phyloP scores from a whole-genome alignment of 331 rosid genomes.

The Saraca asoca region DNA sequence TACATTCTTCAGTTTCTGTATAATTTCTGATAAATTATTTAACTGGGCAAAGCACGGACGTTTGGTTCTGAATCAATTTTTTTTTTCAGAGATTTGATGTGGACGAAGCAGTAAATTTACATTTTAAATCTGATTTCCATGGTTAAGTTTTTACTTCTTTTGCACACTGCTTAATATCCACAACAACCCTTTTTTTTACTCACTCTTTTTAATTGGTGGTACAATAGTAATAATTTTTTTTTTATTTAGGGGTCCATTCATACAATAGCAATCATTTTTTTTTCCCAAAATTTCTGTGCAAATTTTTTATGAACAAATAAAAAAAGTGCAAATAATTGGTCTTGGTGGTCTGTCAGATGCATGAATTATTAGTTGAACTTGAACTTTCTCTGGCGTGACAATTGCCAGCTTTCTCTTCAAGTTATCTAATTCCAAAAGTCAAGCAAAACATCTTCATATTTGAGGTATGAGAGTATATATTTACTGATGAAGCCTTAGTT shows the following conservation, averaged over 20 bases:
- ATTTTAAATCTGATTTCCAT: background rate
- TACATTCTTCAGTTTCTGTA: background rate
- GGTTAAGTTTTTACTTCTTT: background rate
- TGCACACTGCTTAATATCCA: background rate
- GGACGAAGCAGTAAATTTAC: background rate
- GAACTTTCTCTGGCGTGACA: background rate
- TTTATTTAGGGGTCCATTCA: background rate
- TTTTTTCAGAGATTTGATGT: slow-evolving; percentile 5
- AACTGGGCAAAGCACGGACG: slow-evolving; percentile 18
- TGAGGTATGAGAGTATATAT: background rate
- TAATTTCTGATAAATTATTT: slow-evolving; percentile 13
- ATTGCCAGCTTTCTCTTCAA: background rate
- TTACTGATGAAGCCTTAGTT: too few relatives aligned
- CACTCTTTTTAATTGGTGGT: background rate
- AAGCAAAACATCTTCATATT: background rate
- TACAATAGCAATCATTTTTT: too few relatives aligned
- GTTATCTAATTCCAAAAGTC: background rate
- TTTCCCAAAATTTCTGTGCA: background rate
- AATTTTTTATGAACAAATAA: too few relatives aligned
- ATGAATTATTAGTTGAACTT: background rate
- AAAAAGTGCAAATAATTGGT: background rate
- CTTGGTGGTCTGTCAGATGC: background rate
- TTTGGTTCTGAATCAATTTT: background rate
- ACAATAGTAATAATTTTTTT: background rate
- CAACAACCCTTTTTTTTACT: background rate